Evolutionary conservation across 768 basidiomycete genomes (phyloP).

Genomic region (Termitomyces sp.): DNA sequence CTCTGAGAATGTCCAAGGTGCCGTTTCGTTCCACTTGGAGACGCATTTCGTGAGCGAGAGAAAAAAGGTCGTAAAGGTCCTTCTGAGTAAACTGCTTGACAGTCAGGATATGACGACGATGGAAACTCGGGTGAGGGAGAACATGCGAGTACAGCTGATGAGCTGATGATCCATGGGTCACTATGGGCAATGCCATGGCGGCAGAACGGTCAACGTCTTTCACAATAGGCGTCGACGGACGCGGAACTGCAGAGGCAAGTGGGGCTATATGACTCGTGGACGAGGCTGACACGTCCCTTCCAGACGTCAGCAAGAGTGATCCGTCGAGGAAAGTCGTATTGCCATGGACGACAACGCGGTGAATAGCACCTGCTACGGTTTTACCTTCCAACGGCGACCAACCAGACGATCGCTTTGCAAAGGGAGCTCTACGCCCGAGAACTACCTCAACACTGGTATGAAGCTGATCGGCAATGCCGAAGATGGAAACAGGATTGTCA

Average conservation of each 20-base stretch:
- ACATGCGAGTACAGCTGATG: slow-evolving; percentile 40
- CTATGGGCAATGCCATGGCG: slow-evolving; percentile 22
- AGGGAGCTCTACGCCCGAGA: slow-evolving; percentile 65
- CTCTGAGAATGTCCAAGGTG: slow-evolving; percentile 81
- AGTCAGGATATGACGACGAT: slow-evolving; percentile 87
- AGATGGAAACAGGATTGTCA: slow-evolving; percentile 91
- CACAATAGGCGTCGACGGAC: slow-evolving; percentile 19
- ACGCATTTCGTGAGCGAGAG: slow-evolving; percentile 94
- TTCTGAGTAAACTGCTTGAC: slow-evolving; percentile 90
- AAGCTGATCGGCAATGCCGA: slow-evolving; percentile 80
- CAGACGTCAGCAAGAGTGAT: slow-evolving; percentile 50
- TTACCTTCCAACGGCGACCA: slow-evolving; percentile 84
- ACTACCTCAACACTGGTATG: slow-evolving; percentile 92
- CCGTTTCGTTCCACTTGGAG: slow-evolving; percentile 92
- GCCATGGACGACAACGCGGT: slow-evolving; percentile 87
- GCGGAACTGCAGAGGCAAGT: slow-evolving; percentile 1
- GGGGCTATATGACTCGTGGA: slow-evolving; percentile 36
- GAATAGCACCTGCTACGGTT: slow-evolving; percentile 66
- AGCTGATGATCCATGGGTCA: slow-evolving; percentile 25
- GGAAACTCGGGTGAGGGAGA: slow-evolving; percentile 79
- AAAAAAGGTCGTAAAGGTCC: slow-evolving; percentile 91
- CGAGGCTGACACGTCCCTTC: slow-evolving; percentile 69
- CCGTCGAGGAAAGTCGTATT: slow-evolving; percentile 91
- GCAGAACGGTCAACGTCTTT: slow-evolving; percentile 24
- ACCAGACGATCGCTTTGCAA: slow-evolving; percentile 37